These are phyloP conservation scores for Nasturtium officinale DNA, from an alignment of 345 rosid species.

Conservation along the genomic window DNA sequence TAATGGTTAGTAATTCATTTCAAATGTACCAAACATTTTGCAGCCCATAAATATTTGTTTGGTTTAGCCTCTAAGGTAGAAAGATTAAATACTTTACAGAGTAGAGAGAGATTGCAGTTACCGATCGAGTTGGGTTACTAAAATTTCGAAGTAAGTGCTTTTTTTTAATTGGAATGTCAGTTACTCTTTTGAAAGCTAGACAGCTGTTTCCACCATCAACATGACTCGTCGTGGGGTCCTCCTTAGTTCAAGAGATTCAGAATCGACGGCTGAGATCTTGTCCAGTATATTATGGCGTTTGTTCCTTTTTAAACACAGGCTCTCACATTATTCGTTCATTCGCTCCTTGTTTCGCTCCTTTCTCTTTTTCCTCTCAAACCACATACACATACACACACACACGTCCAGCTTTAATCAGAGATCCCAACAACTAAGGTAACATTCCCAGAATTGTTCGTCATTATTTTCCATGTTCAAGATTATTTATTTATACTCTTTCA, in stretches of 20 bases:
- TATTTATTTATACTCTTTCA: too few relatives aligned
- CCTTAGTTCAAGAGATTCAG: constrained; percentile 5
- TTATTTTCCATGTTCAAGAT: too few relatives aligned
- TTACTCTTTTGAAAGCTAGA: constrained; percentile 19
- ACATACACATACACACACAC: not conserved
- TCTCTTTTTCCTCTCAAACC: constrained; percentile 13
- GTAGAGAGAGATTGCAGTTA: constrained; percentile 15
- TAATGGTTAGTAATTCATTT: not conserved
- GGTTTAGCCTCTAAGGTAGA: too few relatives aligned
- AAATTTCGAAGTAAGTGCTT: too few relatives aligned
- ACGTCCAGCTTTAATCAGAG: not conserved
- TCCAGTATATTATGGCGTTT: constrained; percentile 7
- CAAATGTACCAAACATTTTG: not conserved
- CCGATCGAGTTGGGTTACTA: too few relatives aligned
- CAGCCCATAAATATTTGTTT: constrained; percentile 2
- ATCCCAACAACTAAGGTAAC: not conserved
- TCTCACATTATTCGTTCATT: constrained; percentile 20
- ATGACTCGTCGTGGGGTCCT: constrained; percentile 40
- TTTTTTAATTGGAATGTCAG: constrained; percentile 26
- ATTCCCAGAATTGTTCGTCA: not conserved
- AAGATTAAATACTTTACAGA: constrained; percentile 37
- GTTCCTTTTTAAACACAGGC: constrained; percentile 7
- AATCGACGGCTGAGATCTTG: constrained; percentile 30
- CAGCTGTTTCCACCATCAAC: constrained; percentile 39
- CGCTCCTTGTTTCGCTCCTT: constrained; percentile 12